Evolutionary conservation across 1,139 yeast genomes (phyloP), one percentile per base, ranked within the genome.

Genomic region (Protomyces pachydermus): DNA sequence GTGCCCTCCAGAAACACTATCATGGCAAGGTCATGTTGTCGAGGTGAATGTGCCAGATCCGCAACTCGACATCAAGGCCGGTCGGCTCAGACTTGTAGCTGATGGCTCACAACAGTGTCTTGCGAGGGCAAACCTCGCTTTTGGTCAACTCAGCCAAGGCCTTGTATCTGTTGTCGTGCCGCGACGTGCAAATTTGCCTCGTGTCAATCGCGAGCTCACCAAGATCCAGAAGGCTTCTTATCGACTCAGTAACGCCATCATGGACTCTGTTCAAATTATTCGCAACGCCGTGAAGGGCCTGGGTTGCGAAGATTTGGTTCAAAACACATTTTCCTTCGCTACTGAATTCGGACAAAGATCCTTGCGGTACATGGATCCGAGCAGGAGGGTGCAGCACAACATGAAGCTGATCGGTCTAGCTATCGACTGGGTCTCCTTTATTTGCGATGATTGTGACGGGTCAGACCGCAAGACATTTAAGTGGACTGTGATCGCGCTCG

Each of bases 401-500:
- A 79, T 87, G 78, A 83, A 85, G 69, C 81, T 93, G 73, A 85
- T 91, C 45, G 85, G 85, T 66, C 76, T 91, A 67, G 84, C 95
- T 54, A 84, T 91, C 62, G 95, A 88, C 66, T 93, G 98, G 98
- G 87, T 93, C 8, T 83, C 91, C 66, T 91, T 90, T 72, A 85
- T 93, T 46, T 89, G 95, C 70, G 98, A 93, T 74, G 98, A 91
- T 71, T 93, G 98, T 77, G 85, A 85, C 23, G 96, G 97, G 0
- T 87, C 96, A 0, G 98, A 91, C 71, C 81, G 88, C 65, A 88
- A 85, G 71, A 93, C 98, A 0, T 93, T 93, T 73, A 80, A 96
- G 71, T 93, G 97, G 97, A 90, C 97, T 76, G 98, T 93, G 25
- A 81, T 89, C 16, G 98, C 98, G 0, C 80, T 93, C 69, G 98